Conservation (phyloP, 345 rosid species). For the Heritiera fomes region DNA sequence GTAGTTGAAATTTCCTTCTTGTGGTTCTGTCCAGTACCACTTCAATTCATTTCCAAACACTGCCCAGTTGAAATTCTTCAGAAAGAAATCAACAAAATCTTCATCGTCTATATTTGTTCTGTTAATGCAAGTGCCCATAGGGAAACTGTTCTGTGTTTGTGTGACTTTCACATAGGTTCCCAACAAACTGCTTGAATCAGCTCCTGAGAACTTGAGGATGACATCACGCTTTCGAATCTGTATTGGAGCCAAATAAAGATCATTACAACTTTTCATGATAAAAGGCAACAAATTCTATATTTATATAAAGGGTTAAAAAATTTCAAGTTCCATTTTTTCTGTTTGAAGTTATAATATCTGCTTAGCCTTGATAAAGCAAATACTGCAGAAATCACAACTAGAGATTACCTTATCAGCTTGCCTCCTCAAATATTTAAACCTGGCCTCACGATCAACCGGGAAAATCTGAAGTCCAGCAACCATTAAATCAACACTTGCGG, state of each 20-base stretch:
- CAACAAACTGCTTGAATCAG: slow-evolving; percentile 33
- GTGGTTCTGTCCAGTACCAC: slow-evolving; percentile 97
- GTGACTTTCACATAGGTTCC: slow-evolving; percentile 61
- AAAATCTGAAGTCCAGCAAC: slow-evolving; percentile 83
- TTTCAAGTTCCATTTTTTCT: not conserved
- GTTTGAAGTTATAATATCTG: not conserved
- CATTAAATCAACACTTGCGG: slow-evolving; percentile 76
- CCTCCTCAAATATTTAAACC: slow-evolving; percentile 62
- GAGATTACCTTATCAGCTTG: slow-evolving; percentile 64
- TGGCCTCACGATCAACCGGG: slow-evolving; percentile 61
- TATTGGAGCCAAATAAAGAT: slow-evolving; percentile 23
- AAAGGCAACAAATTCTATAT: not conserved
- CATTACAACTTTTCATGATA: not conserved
- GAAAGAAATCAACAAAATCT: slow-evolving; percentile 78
- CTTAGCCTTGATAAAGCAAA: slow-evolving; percentile 1
- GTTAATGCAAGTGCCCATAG: slow-evolving; percentile 82
- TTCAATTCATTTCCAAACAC: slow-evolving; percentile 94
- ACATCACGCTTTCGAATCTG: slow-evolving; percentile 88
- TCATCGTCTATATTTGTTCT: slow-evolving; percentile 86
- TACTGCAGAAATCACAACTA: slow-evolving; percentile 4
- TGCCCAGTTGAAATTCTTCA: slow-evolving; percentile 83
- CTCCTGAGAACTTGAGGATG: slow-evolving; percentile 60
- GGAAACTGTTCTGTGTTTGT: slow-evolving; percentile 75
- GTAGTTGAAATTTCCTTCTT: slow-evolving; percentile 72
- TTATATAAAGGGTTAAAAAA: not conserved